Percentiles rank a stretch among this genome's conserved stretches.
Evolutionary conservation across 768 basidiomycete genomes (phyloP).

Genomic region (Coprinopsis marcescibilis): DNA sequence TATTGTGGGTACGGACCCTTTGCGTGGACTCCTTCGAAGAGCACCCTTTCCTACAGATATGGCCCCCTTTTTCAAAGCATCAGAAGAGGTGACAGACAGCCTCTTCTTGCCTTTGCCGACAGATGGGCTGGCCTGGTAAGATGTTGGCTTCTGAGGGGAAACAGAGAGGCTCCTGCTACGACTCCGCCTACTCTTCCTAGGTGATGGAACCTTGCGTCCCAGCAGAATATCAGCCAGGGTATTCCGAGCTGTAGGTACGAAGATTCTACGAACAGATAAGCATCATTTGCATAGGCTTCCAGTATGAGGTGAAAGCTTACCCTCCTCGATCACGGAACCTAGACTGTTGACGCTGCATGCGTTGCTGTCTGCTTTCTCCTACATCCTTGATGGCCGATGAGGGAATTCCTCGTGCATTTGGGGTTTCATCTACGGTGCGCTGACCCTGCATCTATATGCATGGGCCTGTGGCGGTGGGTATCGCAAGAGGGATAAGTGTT

Average conservation of each 20-base stretch:
- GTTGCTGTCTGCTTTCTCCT: conserved; percentile 56
- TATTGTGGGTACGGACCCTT: too few species aligned
- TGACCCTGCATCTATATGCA: conserved; percentile 9
- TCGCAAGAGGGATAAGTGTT: not conserved
- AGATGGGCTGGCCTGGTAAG: not conserved
- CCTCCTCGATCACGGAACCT: conserved; percentile 66
- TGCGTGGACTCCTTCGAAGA: conserved; percentile 8
- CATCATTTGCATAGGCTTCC: not conserved
- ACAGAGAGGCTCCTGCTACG: conserved; percentile 1
- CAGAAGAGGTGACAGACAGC: conserved; percentile 1
- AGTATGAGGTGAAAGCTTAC: conserved; percentile 23
- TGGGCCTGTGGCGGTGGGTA: not conserved
- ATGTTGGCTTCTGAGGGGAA: conserved; percentile 7
- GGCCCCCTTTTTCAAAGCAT: not conserved
- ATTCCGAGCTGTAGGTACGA: conserved; percentile 8
- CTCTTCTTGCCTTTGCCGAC: conserved; percentile 5
- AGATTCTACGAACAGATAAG: conserved; percentile 9
- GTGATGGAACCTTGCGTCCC: conserved; percentile 4
- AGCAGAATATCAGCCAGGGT: conserved; percentile 8
- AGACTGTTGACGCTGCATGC: conserved; percentile 57
- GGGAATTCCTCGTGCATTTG: conserved; percentile 7
- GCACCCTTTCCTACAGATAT: conserved; percentile 1
- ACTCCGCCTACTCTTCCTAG: conserved; percentile 5
- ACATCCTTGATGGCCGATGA: conserved; percentile 23
- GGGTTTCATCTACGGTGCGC: not conserved